Evolutionary conservation across 106 monocot genomes (phyloP).

Genomic region (Amphibolis antarctica): DNA sequence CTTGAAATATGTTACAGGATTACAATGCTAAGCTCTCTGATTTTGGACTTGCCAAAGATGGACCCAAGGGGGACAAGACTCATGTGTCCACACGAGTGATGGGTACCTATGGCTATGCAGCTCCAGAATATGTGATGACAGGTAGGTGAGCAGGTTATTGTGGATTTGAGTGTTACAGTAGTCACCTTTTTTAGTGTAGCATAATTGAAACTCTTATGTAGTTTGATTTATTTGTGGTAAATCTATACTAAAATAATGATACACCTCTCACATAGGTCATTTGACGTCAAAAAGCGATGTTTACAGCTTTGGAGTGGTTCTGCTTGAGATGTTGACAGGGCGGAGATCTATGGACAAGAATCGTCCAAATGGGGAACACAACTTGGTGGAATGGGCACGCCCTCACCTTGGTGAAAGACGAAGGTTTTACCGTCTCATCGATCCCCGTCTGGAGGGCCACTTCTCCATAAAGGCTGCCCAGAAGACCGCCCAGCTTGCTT

Average conservation of each 20-base stretch:
- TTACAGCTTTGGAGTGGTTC: constrained; percentile 88
- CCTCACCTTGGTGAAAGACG: constrained; percentile 62
- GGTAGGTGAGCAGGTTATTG: constrained; percentile 15
- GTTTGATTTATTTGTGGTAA: no score
- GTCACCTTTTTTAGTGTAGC: no score
- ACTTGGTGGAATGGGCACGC: constrained; percentile 82
- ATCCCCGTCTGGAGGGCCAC: constrained; percentile 66
- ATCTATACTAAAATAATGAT: background rate
- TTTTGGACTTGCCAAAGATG: constrained; percentile 82
- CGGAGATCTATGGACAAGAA: constrained; percentile 86
- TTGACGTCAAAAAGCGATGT: constrained; percentile 85
- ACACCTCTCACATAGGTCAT: constrained; percentile 39
- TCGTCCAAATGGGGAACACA: constrained; percentile 78
- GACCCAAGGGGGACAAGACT: constrained; percentile 66
- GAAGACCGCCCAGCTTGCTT: constrained; percentile 60
- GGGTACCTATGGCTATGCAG: constrained; percentile 83
- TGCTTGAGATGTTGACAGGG: constrained; percentile 85
- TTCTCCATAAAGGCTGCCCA: constrained; percentile 83
- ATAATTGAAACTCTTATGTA: no score
- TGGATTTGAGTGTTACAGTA: no score
- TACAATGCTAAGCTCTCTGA: constrained; percentile 81
- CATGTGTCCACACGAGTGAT: constrained; percentile 72
- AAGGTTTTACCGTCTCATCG: constrained; percentile 55
- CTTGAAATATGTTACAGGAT: constrained; percentile 25
- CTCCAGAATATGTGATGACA: constrained; percentile 83